Conservation (phyloP, 148 eudicot genomes). For the Camellia sinensis region DNA sequence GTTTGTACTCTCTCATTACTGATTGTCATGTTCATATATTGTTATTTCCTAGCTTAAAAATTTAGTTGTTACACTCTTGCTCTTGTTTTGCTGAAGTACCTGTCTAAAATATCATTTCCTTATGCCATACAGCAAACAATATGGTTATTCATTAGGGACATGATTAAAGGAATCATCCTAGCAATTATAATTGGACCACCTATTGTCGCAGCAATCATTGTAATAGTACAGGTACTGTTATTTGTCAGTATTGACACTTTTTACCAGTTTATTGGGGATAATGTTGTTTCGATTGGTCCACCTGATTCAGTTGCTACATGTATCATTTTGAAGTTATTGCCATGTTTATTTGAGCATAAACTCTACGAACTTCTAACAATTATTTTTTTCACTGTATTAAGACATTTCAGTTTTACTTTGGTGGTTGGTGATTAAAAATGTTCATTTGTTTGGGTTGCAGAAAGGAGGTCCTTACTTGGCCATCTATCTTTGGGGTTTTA, state of each 20-base stretch:
- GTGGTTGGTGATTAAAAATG: not conserved
- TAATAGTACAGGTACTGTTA: slow-evolving; percentile 78
- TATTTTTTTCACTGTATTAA: not conserved
- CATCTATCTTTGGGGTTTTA: slow-evolving; percentile 96
- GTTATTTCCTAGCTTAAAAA: not conserved
- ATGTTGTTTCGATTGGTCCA: not conserved
- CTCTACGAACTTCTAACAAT: not conserved
- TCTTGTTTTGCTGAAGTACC: not conserved
- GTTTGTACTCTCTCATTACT: slow-evolving; percentile 28
- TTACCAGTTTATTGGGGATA: not conserved
- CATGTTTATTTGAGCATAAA: not conserved
- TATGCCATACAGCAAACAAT: slow-evolving; percentile 76
- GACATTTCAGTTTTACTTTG: slow-evolving; percentile 3
- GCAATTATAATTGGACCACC: slow-evolving; percentile 87
- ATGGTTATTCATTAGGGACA: slow-evolving; percentile 83
- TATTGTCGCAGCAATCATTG: slow-evolving; percentile 88
- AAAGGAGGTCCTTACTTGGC: slow-evolving; percentile 99
- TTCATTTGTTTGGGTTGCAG: slow-evolving; percentile 46
- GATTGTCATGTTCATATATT: not conserved
- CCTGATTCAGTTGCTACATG: not conserved
- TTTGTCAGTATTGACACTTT: not conserved
- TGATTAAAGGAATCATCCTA: slow-evolving; percentile 77
- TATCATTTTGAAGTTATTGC: not conserved
- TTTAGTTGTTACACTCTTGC: not conserved
- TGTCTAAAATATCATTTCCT: slow-evolving; percentile 3